A percentile compares a stretch with the other conserved stretches of the same genome.
Evolutionary conservation across 192 early-diverging fungal species (phyloP).

Genomic region (Backusella circina): DNA sequence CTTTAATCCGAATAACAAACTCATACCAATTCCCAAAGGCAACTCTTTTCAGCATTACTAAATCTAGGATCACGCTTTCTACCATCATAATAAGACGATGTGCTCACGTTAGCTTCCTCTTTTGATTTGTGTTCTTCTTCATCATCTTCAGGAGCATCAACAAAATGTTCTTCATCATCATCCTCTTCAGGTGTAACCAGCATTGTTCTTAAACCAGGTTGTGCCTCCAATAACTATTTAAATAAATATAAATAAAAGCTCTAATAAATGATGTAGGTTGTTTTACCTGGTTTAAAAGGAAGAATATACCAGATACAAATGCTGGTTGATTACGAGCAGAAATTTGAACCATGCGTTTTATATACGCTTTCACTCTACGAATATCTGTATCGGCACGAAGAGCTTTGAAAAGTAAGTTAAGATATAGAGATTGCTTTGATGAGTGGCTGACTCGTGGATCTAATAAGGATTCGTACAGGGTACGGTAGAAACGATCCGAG

Average conservation of each 20-base stretch:
- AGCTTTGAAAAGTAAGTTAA: constrained; percentile 88
- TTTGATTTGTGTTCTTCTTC: constrained; percentile 16
- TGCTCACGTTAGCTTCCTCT: constrained; percentile 1
- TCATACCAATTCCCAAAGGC: constrained; percentile 89
- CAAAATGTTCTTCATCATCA: constrained; percentile 59
- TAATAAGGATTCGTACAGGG: constrained; percentile 84
- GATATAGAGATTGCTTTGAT: constrained; percentile 90
- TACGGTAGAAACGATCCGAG: constrained; percentile 87
- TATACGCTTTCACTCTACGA: constrained; percentile 74
- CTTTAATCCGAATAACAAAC: background rate
- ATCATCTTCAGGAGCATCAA: constrained; percentile 55
- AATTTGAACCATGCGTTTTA: constrained; percentile 87
- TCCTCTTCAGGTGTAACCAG: constrained; percentile 67
- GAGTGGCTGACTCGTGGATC: constrained; percentile 72
- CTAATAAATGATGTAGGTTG: background rate
- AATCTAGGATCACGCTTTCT: constrained; percentile 85
- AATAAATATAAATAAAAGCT: background rate
- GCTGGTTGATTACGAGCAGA: constrained; percentile 68
- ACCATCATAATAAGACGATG: constrained; percentile 62
- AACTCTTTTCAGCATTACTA: constrained; percentile 74
- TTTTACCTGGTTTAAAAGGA: constrained; percentile 70
- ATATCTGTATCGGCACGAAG: constrained; percentile 70
- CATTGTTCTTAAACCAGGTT: constrained; percentile 60
- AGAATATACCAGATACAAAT: constrained; percentile 85
- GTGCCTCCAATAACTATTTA: constrained; percentile 38